These are phyloP conservation scores for Sugiyamaella castrensis DNA, from an alignment of 1,139 yeast species.

Conservation along the genomic window DNA sequence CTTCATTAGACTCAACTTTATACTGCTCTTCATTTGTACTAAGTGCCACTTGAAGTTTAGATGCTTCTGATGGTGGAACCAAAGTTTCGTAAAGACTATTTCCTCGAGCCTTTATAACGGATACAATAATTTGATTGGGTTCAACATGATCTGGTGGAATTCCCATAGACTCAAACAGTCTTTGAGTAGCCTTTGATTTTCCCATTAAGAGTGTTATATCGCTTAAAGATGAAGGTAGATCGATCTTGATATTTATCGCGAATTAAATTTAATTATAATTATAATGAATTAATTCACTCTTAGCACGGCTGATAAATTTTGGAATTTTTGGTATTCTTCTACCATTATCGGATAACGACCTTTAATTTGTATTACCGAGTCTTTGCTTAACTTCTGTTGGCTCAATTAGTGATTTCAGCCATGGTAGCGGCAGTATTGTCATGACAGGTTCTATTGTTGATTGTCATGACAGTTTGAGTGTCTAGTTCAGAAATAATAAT, in stretches of 20 bases:
- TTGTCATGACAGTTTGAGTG: no score
- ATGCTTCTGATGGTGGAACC: conserved; percentile 28
- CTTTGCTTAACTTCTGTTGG: no score
- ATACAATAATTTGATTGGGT: conserved; percentile 33
- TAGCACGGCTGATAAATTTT: no score
- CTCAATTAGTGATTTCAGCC: no score
- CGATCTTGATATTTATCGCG: neutral
- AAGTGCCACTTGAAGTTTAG: conserved; percentile 17
- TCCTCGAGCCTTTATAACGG: conserved; percentile 35
- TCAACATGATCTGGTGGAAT: conserved; percentile 34
- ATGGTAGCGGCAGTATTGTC: no score
- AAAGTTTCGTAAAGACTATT: conserved; percentile 35
- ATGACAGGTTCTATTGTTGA: no score
- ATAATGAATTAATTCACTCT: neutral
- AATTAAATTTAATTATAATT: neutral
- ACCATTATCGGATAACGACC: no score
- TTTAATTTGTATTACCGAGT: no score
- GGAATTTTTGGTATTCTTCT: no score
- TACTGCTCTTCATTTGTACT: conserved; percentile 4
- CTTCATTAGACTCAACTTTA: conserved; percentile 13
- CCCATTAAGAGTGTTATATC: conserved; percentile 20
- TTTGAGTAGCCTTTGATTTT: conserved; percentile 27
- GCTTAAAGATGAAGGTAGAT: neutral
- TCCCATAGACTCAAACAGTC: conserved; percentile 29
- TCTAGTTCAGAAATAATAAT: no score